Evolutionary conservation across 2,329 filamentous ascomycete species (phyloP).

Genomic region (Ambrosiella beaveri): DNA sequence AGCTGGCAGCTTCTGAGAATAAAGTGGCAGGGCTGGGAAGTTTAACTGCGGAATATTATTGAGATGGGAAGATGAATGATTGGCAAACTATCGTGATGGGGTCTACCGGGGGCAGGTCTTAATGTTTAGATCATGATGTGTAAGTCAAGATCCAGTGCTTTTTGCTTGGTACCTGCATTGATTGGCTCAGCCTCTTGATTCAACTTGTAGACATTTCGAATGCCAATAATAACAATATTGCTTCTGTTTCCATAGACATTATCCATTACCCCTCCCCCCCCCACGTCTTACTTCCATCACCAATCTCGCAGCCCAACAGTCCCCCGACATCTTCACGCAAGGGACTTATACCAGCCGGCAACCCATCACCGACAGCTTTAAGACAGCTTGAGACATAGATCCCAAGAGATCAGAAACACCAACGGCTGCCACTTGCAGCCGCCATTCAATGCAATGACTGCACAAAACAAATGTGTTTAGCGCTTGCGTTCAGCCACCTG

Average conservation of each 20-base stretch:
- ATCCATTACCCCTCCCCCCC: not conserved
- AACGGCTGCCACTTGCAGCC: not conserved
- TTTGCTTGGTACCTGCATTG: too few species aligned
- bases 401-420: not conserved
- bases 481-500: not conserved
- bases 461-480: too few species aligned
- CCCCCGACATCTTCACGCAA: not conserved
- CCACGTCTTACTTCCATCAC: not conserved
- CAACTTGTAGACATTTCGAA: too few species aligned
- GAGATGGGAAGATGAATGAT: not conserved
- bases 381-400: not conserved
- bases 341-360: not conserved
- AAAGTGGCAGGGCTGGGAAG: not conserved
- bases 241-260: too few species aligned
- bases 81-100: too few species aligned
- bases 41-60: not conserved
- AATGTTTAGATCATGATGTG: too few species aligned
- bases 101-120: too few species aligned
- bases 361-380: too few species aligned
- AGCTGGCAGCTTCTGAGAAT: not conserved
- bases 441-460: not conserved
- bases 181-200: too few species aligned
- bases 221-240: too few species aligned
- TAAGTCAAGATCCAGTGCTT: too few species aligned
- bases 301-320: not conserved